Base-by-base conservation (phyloP, 2,329 filamentous ascomycete species). In the Colletotrichum brevisporum region DNA sequence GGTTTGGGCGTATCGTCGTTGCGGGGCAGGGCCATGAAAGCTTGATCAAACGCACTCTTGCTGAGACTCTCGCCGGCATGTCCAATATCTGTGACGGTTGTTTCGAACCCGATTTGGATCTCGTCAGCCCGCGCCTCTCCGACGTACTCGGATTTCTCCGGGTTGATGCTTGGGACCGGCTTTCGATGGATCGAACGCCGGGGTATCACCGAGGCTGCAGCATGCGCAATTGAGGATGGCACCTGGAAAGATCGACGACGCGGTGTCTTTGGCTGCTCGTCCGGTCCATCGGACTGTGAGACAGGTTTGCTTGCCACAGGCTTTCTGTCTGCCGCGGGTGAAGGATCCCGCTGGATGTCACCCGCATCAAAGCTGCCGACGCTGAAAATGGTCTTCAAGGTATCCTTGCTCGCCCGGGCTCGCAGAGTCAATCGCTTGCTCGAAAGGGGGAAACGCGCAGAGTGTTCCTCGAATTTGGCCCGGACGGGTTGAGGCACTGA, bases 321-420 rank as follows among this genome's bases (percentile, higher is more conserved):
- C 36, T 9, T 41, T n/a, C 21, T 18, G 26, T 53, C 58, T 18
- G n/a, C 63, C 31, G 41, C 6, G 16, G 53, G 43, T 8, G 45
- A 5, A 21, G 54, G 13, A 26, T 47, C 31, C 24, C 56, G 54
- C 8, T 27, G 13, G 52, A 39, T 59, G 9, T 69, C 58, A 1
- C 48, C 48, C 2, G 45, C 24, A 51, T 85, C 83, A 18, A 82
- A 75, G 56, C 84, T 86, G 6, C 82, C 84, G 9, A 86, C 84
- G 67, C 85, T 86, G 59, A 86, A 73, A 18, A 87, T 86, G 1
- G 84, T 86, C 59, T 83, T 83, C 27, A 86, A 74, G 0, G 83
- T 85, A 27, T 86, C 84, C 71, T 82, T 81, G 73, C 82, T 86
- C n/a, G 78, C 73, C 39, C 83, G 80, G 0, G 77, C 75, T 52